These are phyloP conservation scores for Melanopsichium pennsylvanicum DNA, from an alignment of 1,284 basidiomycete species.

Conservation along the genomic window DNA sequence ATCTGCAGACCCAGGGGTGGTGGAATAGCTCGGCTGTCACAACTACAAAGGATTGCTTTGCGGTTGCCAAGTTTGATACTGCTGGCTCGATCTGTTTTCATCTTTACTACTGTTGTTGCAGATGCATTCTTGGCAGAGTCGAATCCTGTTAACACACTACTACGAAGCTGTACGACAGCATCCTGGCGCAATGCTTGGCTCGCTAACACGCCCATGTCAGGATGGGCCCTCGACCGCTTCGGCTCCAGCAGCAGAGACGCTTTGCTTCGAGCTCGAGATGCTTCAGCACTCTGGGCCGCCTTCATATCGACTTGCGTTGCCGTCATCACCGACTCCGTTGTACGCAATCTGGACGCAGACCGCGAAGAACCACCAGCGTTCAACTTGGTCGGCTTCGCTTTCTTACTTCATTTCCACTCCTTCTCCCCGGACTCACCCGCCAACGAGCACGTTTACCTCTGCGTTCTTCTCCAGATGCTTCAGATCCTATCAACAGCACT, in stretches of 20 bases:
- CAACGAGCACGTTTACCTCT: conserved; percentile 57
- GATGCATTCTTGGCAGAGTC: conserved; percentile 31
- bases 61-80: conserved; percentile 51
- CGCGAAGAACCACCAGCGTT: conserved; percentile 54
- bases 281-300: conserved; percentile 40
- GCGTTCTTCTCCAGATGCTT: conserved; percentile 50
- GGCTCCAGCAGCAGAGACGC: conserved; percentile 32
- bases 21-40: conserved; percentile 29
- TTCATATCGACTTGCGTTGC: conserved; percentile 42
- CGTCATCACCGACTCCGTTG: conserved; percentile 38
- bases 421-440: conserved; percentile 46
- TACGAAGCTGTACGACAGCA: conserved; percentile 5
- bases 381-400: conserved; percentile 59
- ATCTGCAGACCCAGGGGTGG: conserved; percentile 57
- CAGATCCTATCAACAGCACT: conserved; percentile 47
- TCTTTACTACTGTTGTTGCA: conserved; percentile 34
- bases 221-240: conserved; percentile 34
- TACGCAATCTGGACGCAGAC: conserved; percentile 51
- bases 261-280: conserved; percentile 34
- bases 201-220: conserved; percentile 17
- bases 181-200: conserved; percentile 46
- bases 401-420: conserved; percentile 55
- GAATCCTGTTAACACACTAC: conserved; percentile 8
- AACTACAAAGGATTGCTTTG: conserved; percentile 36
- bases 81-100: conserved; percentile 36